Evolutionary conservation across 495 filamentous ascomycete species (phyloP), one percentile per base, ranked within the genome.

Genomic region (Penicillium paradoxum): DNA sequence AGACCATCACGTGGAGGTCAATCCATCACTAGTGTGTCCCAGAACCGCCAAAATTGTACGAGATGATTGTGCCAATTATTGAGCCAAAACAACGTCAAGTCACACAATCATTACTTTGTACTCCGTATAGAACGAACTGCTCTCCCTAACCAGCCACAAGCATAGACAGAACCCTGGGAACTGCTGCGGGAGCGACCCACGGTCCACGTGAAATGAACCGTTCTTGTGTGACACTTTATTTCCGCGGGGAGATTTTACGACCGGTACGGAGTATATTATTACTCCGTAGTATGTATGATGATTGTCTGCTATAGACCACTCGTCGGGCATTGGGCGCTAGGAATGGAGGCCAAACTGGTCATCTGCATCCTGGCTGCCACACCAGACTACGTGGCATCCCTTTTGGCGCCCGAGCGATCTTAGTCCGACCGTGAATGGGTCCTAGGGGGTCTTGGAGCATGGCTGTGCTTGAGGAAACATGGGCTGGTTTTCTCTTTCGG

Each of bases 331-430:
- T 49, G 46, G 46, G 46, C 46, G 34, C 43, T 33, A 24, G 27
- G 6, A 24, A 4, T 37, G 30, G 11, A 18, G 18, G 24, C 21
- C 43, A 45, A 45, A 32, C 52, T 48, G 29, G 34, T 56, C 58
- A 60, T 47, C 53, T 62, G 59, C 59, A 60, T 45, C 52, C 52
- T 54, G 42, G 57, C 53, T 56, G 53, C 42, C 50, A 49, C 32
- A 38, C 41, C 33, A 33, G 42, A 48, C 59, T 51, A 63, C 62
- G 62, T 65, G 62, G 59, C 62, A 65, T 37, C 14, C 54, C 17
- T 51, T 25, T 25, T 59, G 36, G 37, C 58, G 51, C 37, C 51
- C 51, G 40, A 47, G 19, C 46, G 21, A 29, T 30, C 36, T 47
- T 53, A 43, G 54, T 52, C 41, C 36, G 36, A 47, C 46, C 46